Evolutionary conservation across 371 early-diverging fungal species (phyloP).

Genomic region (Umbelopsis sp.): DNA sequence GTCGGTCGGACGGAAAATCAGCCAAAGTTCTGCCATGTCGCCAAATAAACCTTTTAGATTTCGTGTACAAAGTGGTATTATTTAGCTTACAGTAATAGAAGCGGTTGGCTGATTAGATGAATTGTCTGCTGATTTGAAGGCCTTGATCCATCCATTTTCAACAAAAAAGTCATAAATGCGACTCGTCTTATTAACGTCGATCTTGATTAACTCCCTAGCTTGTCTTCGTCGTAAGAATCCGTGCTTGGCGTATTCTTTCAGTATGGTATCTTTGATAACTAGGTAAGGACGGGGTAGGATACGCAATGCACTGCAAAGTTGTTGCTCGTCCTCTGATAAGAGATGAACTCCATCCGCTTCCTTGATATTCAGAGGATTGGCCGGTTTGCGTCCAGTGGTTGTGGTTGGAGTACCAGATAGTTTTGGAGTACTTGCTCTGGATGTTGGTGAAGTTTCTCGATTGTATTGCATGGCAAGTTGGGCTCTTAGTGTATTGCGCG

Average conservation of each 20-base stretch:
- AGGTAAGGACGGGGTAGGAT: constrained; percentile 88
- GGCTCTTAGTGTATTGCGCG: constrained; percentile 29
- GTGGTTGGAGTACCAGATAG: constrained; percentile 29
- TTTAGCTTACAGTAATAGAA: constrained; percentile 9
- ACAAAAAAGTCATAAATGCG: constrained; percentile 90
- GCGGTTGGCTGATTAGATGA: constrained; percentile 6
- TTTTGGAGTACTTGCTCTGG: constrained; percentile 19
- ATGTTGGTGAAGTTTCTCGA: constrained; percentile 23
- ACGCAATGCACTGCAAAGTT: constrained; percentile 80
- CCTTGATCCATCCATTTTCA: constrained; percentile 86
- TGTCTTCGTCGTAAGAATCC: constrained; percentile 77
- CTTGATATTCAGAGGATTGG: constrained; percentile 77
- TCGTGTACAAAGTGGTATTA: background rate
- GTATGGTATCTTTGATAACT: constrained; percentile 85
- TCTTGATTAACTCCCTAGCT: constrained; percentile 81
- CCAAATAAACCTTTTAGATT: background rate
- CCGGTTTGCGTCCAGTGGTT: constrained; percentile 55
- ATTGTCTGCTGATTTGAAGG: constrained; percentile 32
- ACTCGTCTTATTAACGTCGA: constrained; percentile 87
- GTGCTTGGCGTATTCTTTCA: constrained; percentile 78
- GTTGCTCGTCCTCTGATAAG: constrained; percentile 77
- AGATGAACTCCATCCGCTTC: constrained; percentile 87
- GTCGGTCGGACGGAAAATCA: background rate
- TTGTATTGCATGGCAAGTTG: constrained; percentile 29
- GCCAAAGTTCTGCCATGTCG: background rate